phyloP scores from a whole-genome alignment of 2,329 filamentous ascomycete genomes.

The Bretziella fagacearum region DNA sequence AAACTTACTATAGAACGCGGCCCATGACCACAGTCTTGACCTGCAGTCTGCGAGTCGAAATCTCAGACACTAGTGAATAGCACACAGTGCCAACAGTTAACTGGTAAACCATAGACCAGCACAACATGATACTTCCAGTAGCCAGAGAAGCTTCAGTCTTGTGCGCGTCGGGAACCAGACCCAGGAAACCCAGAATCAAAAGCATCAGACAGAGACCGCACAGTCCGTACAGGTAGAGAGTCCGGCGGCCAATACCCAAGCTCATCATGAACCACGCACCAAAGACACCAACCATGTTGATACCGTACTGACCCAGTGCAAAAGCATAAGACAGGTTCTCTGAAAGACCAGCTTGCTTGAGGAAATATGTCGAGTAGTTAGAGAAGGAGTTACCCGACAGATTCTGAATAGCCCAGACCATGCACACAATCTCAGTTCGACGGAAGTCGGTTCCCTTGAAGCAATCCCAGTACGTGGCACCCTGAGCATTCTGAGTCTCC shows the following conservation, averaged over 20 bases:
- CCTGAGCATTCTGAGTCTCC: constrained; percentile 57
- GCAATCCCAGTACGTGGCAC: constrained; percentile 64
- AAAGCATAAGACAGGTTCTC: constrained; percentile 38
- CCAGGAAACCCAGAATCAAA: constrained; percentile 68
- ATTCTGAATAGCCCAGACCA: constrained; percentile 48
- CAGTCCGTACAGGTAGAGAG: constrained; percentile 60
- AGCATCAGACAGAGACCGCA: constrained; percentile 60
- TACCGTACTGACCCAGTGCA: constrained; percentile 46
- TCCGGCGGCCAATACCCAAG: constrained; percentile 54
- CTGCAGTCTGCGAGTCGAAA: constrained; percentile 66
- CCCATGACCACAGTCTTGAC: constrained; percentile 86
- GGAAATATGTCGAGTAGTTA: constrained; percentile 49
- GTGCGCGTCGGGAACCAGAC: constrained; percentile 47
- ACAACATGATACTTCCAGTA: constrained; percentile 70
- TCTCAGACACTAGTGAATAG: constrained; percentile 73
- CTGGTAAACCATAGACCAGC: constrained; percentile 72
- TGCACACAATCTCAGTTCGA: constrained; percentile 54
- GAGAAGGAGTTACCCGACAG: constrained; percentile 47
- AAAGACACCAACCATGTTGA: constrained; percentile 67
- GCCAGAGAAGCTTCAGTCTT: constrained; percentile 48
- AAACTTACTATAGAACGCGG: constrained; percentile 50
- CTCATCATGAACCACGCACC: constrained; percentile 71
- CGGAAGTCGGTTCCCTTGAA: constrained; percentile 65
- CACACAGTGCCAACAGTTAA: constrained; percentile 76
- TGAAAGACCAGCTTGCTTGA: constrained; percentile 40